A percentile compares a stretch with the other conserved stretches of the same genome.
Evolutionary conservation across 176 grass and related monocot species (phyloP).

Genomic region (Rhynchospora tenuis): DNA sequence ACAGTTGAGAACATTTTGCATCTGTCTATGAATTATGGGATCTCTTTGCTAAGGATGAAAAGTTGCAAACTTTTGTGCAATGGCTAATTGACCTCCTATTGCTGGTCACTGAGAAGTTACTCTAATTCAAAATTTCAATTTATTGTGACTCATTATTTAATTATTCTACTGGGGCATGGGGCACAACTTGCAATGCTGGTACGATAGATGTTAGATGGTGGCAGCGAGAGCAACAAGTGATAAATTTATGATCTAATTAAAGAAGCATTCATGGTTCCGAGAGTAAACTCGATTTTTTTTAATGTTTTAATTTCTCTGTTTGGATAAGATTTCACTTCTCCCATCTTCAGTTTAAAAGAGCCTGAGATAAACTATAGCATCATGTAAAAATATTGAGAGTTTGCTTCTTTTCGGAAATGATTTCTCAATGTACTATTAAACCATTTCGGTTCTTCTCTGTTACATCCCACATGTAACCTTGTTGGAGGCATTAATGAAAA

Average conservation of each 20-base stretch:
- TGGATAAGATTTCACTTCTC: too few relatives aligned
- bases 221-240: not conserved
- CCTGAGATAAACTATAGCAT: too few relatives aligned
- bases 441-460: too few relatives aligned
- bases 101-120: not conserved
- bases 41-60: not conserved
- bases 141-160: conserved; percentile 1
- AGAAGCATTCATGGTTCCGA: not conserved
- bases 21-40: not conserved
- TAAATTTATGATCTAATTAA: conserved; percentile 14
- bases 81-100: not conserved
- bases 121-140: not conserved
- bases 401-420: too few relatives aligned
- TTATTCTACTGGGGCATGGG: not conserved
- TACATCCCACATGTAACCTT: too few relatives aligned
- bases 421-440: too few relatives aligned
- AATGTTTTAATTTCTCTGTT: not conserved
- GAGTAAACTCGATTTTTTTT: not conserved
- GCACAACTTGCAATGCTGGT: conserved; percentile 8
- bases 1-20: not conserved
- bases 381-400: too few relatives aligned
- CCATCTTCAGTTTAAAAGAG: too few relatives aligned
- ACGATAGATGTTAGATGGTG: not conserved
- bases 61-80: not conserved
- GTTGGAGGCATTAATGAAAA: too few relatives aligned